phyloP scores from a whole-genome alignment of 1,284 basidiomycete species.

The Tylopilus sp. region DNA sequence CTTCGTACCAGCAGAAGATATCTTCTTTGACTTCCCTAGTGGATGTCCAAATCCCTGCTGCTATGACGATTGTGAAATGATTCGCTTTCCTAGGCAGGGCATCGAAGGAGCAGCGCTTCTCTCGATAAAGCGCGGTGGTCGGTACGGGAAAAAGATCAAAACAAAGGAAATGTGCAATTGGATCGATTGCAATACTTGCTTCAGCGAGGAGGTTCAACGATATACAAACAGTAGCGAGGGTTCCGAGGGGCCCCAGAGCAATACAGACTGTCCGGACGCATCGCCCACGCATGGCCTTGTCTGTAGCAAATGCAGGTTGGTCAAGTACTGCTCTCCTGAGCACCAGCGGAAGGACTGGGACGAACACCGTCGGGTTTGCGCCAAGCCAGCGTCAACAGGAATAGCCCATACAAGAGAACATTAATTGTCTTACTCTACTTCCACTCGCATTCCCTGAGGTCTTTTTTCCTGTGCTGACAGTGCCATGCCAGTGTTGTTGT shows the following conservation, averaged over 20 bases:
- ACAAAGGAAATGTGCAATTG: conserved; percentile 70
- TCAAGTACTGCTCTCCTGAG: conserved; percentile 67
- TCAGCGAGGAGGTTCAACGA: conserved; percentile 42
- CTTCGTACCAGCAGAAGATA: conserved; percentile 65
- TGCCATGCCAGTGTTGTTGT: conserved; percentile 8
- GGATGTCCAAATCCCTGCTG: conserved; percentile 73
- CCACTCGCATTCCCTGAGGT: neutral
- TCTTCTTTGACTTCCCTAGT: conserved; percentile 70
- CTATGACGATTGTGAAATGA: conserved; percentile 75
- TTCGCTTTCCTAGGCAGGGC: conserved; percentile 66
- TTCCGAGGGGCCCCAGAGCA: conserved; percentile 48
- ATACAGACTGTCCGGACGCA: conserved; percentile 33
- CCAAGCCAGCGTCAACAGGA: conserved; percentile 36
- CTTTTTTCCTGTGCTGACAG: neutral
- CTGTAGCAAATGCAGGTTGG: conserved; percentile 70
- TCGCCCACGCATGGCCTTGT: conserved; percentile 43
- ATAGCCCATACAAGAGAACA: neutral
- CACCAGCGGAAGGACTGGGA: conserved; percentile 72
- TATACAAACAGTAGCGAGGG: conserved; percentile 43
- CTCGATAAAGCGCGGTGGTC: conserved; percentile 51
- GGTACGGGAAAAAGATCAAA: conserved; percentile 45
- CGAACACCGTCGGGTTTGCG: conserved; percentile 65
- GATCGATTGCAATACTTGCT: conserved; percentile 65
- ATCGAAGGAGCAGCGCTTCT: conserved; percentile 56
- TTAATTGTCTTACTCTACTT: neutral